phyloP scores from a whole-genome alignment of 208 protist species.

The Leishmania tarentolae region DNA sequence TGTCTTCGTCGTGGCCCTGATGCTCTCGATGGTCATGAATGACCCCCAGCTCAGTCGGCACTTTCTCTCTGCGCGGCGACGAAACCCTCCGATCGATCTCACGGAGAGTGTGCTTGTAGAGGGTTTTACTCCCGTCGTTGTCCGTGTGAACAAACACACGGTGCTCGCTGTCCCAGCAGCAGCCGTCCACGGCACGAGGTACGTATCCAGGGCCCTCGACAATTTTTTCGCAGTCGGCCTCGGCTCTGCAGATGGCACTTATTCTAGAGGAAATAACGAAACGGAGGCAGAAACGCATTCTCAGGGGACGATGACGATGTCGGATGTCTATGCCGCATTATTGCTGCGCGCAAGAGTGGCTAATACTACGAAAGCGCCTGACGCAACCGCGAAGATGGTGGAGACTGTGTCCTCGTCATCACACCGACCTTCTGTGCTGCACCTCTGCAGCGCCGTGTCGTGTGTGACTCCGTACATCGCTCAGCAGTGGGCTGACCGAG shows the following conservation, averaged over 20 bases:
- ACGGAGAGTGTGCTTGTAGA: neutral
- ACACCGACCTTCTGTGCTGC: conserved; percentile 14
- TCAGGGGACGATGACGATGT: neutral
- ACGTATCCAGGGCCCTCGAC: conserved; percentile 11
- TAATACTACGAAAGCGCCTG: neutral
- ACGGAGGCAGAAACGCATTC: neutral
- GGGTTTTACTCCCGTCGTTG: conserved; percentile 9
- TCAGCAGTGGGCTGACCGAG: conserved; percentile 31
- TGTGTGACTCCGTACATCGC: conserved; percentile 19
- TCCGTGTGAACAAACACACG: neutral
- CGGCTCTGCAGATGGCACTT: neutral
- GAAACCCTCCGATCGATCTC: conserved; percentile 11
- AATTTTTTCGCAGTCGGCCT: conserved; percentile 6
- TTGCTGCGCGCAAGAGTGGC: neutral
- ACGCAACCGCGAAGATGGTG: neutral
- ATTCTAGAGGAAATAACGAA: neutral
- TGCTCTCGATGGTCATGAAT: conserved; percentile 13
- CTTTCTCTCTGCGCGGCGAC: conserved; percentile 19
- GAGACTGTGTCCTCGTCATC: neutral
- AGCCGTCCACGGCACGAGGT: neutral
- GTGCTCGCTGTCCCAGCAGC: conserved; percentile 18
- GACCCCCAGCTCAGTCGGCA: conserved; percentile 12
- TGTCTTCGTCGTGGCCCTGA: conserved; percentile 17
- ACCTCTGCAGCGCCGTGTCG: conserved; percentile 22
- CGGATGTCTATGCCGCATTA: conserved; percentile 16